A percentile compares a stretch with the other conserved stretches of the same genome.
Conservation (phyloP, 1,139 yeast genomes). For the Entelexis sorbosivorans region DNA sequence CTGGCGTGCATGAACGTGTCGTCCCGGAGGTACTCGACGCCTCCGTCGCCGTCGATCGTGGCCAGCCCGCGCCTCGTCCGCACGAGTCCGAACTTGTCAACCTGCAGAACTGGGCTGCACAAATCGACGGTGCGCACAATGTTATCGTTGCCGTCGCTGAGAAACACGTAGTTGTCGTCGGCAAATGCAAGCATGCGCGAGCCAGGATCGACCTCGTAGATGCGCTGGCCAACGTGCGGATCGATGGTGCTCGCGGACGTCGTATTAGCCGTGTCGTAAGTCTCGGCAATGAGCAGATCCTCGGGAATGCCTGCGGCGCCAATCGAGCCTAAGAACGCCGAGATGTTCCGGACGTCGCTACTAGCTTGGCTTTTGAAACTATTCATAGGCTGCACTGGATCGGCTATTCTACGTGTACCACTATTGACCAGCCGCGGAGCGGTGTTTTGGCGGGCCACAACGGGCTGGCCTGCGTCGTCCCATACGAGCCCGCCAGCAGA, state of each 20-base stretch:
- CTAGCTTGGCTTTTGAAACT: background rate
- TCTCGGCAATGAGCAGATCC: slow-evolving; percentile 1
- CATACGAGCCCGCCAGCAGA: slow-evolving; percentile 14
- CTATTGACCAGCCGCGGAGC: slow-evolving; percentile 6
- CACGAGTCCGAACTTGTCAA: slow-evolving; percentile 10
- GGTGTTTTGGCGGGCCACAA: slow-evolving; percentile 9
- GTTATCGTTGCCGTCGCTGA: background rate
- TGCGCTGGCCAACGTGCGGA: slow-evolving; percentile 14
- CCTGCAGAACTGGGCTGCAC: slow-evolving; percentile 17
- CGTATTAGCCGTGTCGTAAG: slow-evolving; percentile 12
- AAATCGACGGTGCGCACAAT: slow-evolving; percentile 7
- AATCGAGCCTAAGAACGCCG: background rate
- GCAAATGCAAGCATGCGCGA: slow-evolving; percentile 11
- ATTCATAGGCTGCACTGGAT: background rate
- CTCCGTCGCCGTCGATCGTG: background rate
- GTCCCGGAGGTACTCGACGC: background rate
- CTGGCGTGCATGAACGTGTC: slow-evolving; percentile 13
- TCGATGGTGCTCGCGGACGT: slow-evolving; percentile 15
- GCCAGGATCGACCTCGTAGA: background rate
- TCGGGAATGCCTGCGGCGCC: slow-evolving; percentile 9
- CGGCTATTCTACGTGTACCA: slow-evolving; percentile 4
- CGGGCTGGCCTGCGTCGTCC: slow-evolving; percentile 3
- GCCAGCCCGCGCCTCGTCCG: slow-evolving; percentile 20
- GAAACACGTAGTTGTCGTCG: slow-evolving; percentile 12
- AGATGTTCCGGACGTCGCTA: background rate